These are phyloP conservation scores for Crithidia sp. DNA, from an alignment of 208 protist species.

Conservation along the genomic window DNA sequence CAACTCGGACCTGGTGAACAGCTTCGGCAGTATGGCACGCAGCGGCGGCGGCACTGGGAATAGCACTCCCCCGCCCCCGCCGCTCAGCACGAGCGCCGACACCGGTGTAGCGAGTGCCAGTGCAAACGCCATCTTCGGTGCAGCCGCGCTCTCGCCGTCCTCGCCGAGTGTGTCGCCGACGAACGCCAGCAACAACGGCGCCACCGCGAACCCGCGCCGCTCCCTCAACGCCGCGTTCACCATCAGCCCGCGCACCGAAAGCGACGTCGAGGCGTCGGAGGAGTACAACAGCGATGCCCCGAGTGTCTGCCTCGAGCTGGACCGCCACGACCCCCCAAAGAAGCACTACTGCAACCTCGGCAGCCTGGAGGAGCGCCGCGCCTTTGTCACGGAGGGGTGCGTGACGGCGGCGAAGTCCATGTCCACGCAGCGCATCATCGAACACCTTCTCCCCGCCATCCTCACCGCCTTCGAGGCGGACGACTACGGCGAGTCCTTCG, in stretches of 20 bases:
- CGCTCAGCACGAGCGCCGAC: neutral
- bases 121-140: neutral
- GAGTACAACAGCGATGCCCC: conserved; percentile 36
- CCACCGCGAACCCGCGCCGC: conserved; percentile 38
- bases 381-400: conserved; percentile 56
- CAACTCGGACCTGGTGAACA: neutral
- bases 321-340: conserved; percentile 38
- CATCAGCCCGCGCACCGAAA: conserved; percentile 60
- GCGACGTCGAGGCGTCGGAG: conserved; percentile 34
- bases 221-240: conserved; percentile 73
- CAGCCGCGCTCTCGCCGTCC: conserved; percentile 1
- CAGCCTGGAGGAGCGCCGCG: conserved; percentile 55
- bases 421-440: conserved; percentile 57
- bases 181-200: neutral
- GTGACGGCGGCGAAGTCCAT: conserved; percentile 48
- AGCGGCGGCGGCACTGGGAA: conserved; percentile 16
- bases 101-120: neutral
- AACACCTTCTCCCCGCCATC: conserved; percentile 66
- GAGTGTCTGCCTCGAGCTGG: conserved; percentile 49
- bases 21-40: neutral
- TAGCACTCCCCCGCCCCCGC: neutral
- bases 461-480: conserved; percentile 61
- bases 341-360: conserved; percentile 42
- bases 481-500: conserved; percentile 64
- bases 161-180: conserved; percentile 20